Evolutionary conservation across 1,284 basidiomycete species (phyloP).

Genomic region (Ceratorhiza oryzae-sativae): DNA sequence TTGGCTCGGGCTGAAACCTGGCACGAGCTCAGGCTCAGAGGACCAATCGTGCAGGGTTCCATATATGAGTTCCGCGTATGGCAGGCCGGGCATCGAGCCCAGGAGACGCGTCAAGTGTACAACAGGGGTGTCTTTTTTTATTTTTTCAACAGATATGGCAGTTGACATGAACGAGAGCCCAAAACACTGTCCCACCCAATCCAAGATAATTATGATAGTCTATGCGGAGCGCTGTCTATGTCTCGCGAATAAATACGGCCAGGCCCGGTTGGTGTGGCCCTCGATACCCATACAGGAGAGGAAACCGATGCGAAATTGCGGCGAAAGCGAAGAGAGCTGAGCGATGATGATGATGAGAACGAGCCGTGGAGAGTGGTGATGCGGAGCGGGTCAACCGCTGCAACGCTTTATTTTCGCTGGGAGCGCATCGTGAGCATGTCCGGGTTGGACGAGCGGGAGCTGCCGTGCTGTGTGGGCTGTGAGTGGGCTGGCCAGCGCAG

Average conservation of each 20-base stretch:
- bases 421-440: constrained; percentile 16
- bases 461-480: neutral
- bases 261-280: constrained; percentile 8
- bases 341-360: neutral
- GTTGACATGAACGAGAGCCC: no score
- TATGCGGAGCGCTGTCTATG: constrained; percentile 15
- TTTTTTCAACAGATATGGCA: no score
- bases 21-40: no score
- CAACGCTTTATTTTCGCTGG: constrained; percentile 28
- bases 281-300: constrained; percentile 27
- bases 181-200: neutral
- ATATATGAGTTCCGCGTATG: no score
- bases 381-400: constrained; percentile 32
- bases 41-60: no score
- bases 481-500: neutral
- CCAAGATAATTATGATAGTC: constrained; percentile 23
- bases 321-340: constrained; percentile 17
- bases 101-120: no score
- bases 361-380: neutral
- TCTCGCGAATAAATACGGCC: constrained; percentile 30
- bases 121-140: no score
- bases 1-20: no score
- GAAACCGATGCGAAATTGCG: constrained; percentile 14
- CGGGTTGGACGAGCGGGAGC: neutral
- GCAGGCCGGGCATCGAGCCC: no score